phyloP scores from a whole-genome alignment of 2,329 filamentous ascomycete genomes.

The Microcyclospora pomicola region DNA sequence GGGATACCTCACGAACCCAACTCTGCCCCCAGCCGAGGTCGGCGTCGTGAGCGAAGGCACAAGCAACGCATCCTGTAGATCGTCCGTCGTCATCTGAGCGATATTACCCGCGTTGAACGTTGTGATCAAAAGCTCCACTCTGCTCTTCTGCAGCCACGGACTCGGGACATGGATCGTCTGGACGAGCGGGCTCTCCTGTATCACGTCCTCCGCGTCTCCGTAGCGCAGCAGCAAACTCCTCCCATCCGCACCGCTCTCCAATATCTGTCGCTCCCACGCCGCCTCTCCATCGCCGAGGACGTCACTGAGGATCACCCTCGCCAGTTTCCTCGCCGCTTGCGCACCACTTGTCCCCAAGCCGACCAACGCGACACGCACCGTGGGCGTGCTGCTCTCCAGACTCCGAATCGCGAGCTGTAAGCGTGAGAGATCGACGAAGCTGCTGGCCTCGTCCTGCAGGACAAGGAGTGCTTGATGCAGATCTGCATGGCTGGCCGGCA shows the following conservation, averaged over 20 bases:
- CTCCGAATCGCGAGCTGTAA: constrained; percentile 59
- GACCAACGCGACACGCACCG: constrained; percentile 42
- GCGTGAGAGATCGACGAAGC: constrained; percentile 53
- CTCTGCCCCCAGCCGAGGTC: constrained; percentile 47
- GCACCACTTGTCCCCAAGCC: constrained; percentile 21
- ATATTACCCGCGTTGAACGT: constrained; percentile 34
- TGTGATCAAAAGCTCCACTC: constrained; percentile 49
- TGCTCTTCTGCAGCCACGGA: constrained; percentile 44
- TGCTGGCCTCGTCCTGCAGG: constrained; percentile 47
- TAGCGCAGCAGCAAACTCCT: constrained; percentile 32
- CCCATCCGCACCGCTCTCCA: constrained; percentile 21
- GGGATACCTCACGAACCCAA: constrained; percentile 59
- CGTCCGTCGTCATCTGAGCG: constrained; percentile 17
- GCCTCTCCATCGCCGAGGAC: constrained; percentile 26
- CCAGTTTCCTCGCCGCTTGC: constrained; percentile 47
- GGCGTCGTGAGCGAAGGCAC: constrained; percentile 60
- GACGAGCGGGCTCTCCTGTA: constrained; percentile 36
- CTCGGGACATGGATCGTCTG: constrained; percentile 51
- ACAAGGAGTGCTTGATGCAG: constrained; percentile 46
- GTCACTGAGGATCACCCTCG: constrained; percentile 45
- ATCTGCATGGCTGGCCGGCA: constrained; percentile 40
- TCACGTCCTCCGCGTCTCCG: constrained; percentile 39
- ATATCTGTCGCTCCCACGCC: constrained; percentile 31
- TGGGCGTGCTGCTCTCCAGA: constrained; percentile 39
- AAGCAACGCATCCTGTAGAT: constrained; percentile 53